Evolutionary conservation across 176 grass and related monocot genomes (phyloP).

Genomic region (Lolium perenne): DNA sequence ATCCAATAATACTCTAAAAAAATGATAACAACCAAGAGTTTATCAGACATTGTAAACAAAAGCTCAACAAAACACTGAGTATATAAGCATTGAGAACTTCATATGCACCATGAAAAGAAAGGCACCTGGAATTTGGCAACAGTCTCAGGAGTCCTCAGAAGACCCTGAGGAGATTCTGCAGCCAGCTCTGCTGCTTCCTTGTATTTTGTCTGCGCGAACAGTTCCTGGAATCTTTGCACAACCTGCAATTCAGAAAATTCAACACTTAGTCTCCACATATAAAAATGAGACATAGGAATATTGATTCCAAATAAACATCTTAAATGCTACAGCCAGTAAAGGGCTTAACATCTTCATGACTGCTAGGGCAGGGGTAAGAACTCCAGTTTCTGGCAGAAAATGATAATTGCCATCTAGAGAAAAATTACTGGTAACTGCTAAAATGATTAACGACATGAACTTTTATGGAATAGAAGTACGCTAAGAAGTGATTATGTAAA

Average conservation of each 20-base stretch:
- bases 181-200: slow-evolving; percentile 99
- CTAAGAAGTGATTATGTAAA: neutral
- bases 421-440: neutral
- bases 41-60: neutral
- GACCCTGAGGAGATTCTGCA: slow-evolving; percentile 92
- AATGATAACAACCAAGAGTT: neutral
- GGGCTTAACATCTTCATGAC: neutral
- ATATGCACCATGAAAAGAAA: slow-evolving; percentile 31
- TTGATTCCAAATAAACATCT: neutral
- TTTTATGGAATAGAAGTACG: neutral
- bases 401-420: slow-evolving; percentile 8
- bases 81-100: slow-evolving; percentile 10
- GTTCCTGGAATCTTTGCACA: slow-evolving; percentile 95
- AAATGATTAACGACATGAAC: slow-evolving; percentile 8
- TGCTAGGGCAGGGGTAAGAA: neutral
- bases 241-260: slow-evolving; percentile 65
- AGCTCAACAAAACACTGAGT: neutral
- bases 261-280: neutral
- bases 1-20: neutral
- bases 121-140: slow-evolving; percentile 94
- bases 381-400: neutral
- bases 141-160: slow-evolving; percentile 87
- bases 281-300: neutral
- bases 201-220: slow-evolving; percentile 94
- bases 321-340: neutral